A percentile compares a stretch with the other conserved stretches of the same genome.
Conservation (phyloP, 2,329 filamentous ascomycete species). For the Tolypocladium cylindrosporum region DNA sequence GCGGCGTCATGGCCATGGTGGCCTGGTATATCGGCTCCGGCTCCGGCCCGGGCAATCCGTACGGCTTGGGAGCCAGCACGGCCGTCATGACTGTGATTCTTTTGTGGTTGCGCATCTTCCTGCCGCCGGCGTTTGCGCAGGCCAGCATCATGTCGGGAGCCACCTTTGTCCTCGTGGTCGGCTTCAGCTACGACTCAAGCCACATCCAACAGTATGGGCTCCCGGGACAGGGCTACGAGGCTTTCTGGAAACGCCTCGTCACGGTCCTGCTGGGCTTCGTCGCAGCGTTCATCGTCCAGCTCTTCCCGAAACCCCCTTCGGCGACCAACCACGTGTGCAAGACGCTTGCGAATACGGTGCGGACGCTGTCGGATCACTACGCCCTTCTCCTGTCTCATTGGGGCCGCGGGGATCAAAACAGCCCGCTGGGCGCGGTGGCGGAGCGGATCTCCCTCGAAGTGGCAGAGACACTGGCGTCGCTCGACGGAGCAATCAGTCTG, state of each 20-base stretch:
- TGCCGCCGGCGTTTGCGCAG: slow-evolving; percentile 16
- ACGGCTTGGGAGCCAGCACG: slow-evolving; percentile 36
- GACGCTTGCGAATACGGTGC: slow-evolving; percentile 31
- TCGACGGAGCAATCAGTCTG: slow-evolving; percentile 15
- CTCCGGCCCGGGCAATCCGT: slow-evolving; percentile 35
- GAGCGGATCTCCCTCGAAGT: slow-evolving; percentile 19
- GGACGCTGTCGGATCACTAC: slow-evolving; percentile 36
- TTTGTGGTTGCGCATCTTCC: slow-evolving; percentile 24
- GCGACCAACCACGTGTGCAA: slow-evolving; percentile 33
- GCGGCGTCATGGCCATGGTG: slow-evolving; percentile 34
- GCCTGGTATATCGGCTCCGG: slow-evolving; percentile 43
- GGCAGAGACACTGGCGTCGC: slow-evolving; percentile 14
- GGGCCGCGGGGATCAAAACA: slow-evolving; percentile 18
- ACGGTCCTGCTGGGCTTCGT: slow-evolving; percentile 34
- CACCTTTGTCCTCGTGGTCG: slow-evolving; percentile 33
- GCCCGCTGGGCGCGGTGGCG: slow-evolving; percentile 18
- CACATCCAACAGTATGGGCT: slow-evolving; percentile 33
- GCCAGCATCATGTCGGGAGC: slow-evolving; percentile 21
- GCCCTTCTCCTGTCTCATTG: slow-evolving; percentile 36
- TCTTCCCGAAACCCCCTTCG: slow-evolving; percentile 36
- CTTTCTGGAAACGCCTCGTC: slow-evolving; percentile 36
- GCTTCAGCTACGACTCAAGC: slow-evolving; percentile 34
- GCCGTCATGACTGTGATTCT: slow-evolving; percentile 24
- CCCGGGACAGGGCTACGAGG: slow-evolving; percentile 33
- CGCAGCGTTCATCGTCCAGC: slow-evolving; percentile 31